These are phyloP conservation scores for Coffea canephora DNA, from an alignment of 257 asterid species.

Conservation along the genomic window DNA sequence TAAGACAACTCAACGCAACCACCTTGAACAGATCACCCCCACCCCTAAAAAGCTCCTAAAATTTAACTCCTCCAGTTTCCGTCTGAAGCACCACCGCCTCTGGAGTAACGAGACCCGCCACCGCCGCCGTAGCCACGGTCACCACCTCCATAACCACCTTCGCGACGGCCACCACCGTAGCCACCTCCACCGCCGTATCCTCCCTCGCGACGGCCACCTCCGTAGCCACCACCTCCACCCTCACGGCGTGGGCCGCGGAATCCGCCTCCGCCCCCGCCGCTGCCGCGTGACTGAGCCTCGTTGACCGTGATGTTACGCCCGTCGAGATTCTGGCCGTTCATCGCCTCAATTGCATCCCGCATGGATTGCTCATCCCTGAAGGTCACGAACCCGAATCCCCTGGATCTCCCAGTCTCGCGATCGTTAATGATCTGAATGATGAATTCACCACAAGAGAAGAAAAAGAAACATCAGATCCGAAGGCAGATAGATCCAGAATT, in stretches of 20 bases:
- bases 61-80: slow-evolving; percentile 69
- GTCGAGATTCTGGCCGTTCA: slow-evolving; percentile 86
- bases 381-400: slow-evolving; percentile 94
- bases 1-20: neutral
- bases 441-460: neutral
- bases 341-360: slow-evolving; percentile 70
- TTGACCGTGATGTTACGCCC: slow-evolving; percentile 90
- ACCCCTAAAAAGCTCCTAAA: neutral
- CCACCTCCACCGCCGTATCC: slow-evolving; percentile 16
- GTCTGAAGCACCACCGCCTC: slow-evolving; percentile 26
- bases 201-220: slow-evolving; percentile 31
- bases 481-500: neutral
- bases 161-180: slow-evolving; percentile 24
- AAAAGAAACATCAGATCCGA: slow-evolving; percentile 27
- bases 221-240: slow-evolving; percentile 21
- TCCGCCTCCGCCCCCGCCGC: slow-evolving; percentile 45
- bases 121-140: slow-evolving; percentile 38
- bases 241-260: slow-evolving; percentile 20
- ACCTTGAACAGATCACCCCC: neutral
- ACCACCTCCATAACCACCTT: slow-evolving; percentile 28
- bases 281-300: slow-evolving; percentile 84
- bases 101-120: slow-evolving; percentile 28
- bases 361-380: slow-evolving; percentile 72
- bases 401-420: slow-evolving; percentile 92
- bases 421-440: slow-evolving; percentile 62